phyloP scores from a whole-genome alignment of 805 yeast species.

The Yarrowia porcina region DNA sequence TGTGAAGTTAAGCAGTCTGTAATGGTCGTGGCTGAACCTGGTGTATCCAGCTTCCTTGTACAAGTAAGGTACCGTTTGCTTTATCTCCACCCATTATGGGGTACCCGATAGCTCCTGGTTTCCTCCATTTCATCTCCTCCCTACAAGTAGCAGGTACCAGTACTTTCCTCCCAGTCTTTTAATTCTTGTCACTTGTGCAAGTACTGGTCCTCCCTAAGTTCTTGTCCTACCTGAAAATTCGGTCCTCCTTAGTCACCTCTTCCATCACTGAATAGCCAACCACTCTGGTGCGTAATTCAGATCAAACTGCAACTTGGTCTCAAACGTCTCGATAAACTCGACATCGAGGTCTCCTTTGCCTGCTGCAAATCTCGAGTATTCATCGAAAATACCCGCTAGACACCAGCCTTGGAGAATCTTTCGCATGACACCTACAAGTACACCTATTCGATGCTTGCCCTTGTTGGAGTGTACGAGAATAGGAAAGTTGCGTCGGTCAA shows the following conservation, averaged over 20 bases:
- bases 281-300: slow-evolving; percentile 18
- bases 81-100: too few species aligned
- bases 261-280: slow-evolving; percentile 1
- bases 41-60: too few species aligned
- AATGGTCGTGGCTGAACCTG: too few species aligned
- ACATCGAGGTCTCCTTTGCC: slow-evolving; percentile 33
- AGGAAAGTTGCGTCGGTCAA: slow-evolving; percentile 66
- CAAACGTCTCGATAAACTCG: slow-evolving; percentile 33
- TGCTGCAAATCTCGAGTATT: slow-evolving; percentile 79
- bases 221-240: neutral
- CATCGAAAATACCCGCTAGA: slow-evolving; percentile 87
- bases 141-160: too few species aligned
- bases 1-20: too few species aligned
- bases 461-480: slow-evolving; percentile 87
- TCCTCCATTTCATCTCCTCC: too few species aligned
- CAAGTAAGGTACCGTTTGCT: too few species aligned
- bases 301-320: slow-evolving; percentile 13
- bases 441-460: slow-evolving; percentile 96
- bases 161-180: too few species aligned
- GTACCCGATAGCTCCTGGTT: too few species aligned
- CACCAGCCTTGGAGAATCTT: slow-evolving; percentile 91
- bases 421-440: slow-evolving; percentile 85
- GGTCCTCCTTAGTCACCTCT: neutral
- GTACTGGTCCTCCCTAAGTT: too few species aligned
- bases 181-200: too few species aligned